These are phyloP conservation scores for Crithidia brevicula DNA, from an alignment of 208 protist genomes.

Conservation along the genomic window DNA sequence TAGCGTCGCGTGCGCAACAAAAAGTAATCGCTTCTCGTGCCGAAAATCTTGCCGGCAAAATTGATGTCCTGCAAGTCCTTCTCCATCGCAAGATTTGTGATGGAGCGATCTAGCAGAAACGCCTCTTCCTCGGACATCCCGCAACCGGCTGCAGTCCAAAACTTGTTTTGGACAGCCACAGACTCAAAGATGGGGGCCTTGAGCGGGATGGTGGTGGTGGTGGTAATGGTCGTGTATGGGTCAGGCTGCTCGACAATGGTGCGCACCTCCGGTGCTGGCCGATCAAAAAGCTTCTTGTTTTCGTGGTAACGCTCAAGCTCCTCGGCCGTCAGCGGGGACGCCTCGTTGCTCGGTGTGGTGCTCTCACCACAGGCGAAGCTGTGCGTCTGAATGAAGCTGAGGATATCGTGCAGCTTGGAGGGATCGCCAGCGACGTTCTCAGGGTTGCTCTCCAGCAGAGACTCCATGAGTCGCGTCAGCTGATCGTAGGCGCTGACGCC, in stretches of 20 bases:
- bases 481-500: conserved; percentile 93
- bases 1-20: conserved; percentile 82
- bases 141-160: conserved; percentile 71
- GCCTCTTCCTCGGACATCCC: conserved; percentile 86
- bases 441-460: conserved; percentile 79
- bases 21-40: conserved; percentile 82
- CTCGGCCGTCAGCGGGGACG: conserved; percentile 55
- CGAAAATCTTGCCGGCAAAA: conserved; percentile 94
- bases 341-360: conserved; percentile 70
- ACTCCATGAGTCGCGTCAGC: conserved; percentile 84
- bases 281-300: conserved; percentile 81
- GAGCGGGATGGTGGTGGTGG: conserved; percentile 80
- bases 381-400: conserved; percentile 80
- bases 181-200: conserved; percentile 79
- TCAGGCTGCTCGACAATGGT: conserved; percentile 91
- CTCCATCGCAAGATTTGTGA: conserved; percentile 89
- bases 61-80: conserved; percentile 86
- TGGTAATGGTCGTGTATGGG: conserved; percentile 91
- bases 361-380: conserved; percentile 82
- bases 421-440: conserved; percentile 75
- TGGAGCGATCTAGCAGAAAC: conserved; percentile 88
- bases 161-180: conserved; percentile 76
- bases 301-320: conserved; percentile 73
- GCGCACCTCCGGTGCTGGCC: conserved; percentile 70
- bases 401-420: conserved; percentile 73